Conservation (phyloP, 805 yeast genomes). For the Nadsonia fulvescens region DNA sequence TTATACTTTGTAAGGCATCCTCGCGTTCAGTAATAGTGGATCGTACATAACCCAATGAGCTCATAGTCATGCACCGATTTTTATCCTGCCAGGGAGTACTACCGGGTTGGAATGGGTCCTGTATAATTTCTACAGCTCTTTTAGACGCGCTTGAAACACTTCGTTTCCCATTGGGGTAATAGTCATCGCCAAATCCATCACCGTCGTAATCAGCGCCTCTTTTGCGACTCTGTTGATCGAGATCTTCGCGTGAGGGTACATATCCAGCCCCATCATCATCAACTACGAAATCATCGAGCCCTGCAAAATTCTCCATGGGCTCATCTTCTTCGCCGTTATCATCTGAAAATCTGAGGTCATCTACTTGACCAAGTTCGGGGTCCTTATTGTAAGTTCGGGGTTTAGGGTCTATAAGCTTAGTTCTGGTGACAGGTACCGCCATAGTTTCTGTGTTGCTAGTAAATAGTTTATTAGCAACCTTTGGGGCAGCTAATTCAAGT, state of each 20-base stretch:
- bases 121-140: slow-evolving; percentile 1
- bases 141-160: slow-evolving; percentile 1
- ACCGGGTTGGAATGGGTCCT: slow-evolving; percentile 63
- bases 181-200: slow-evolving; percentile 5
- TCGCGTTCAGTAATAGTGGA: slow-evolving; percentile 47
- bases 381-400: slow-evolving; percentile 9
- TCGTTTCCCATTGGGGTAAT: not conserved
- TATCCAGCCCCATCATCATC: slow-evolving; percentile 48
- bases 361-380: slow-evolving; percentile 16
- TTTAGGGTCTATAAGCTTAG: slow-evolving; percentile 1
- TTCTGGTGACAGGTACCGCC: not conserved
- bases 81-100: slow-evolving; percentile 64
- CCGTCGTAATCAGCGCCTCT: slow-evolving; percentile 4
- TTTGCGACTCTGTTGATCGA: not conserved
- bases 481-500: not conserved
- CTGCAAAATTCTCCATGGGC: slow-evolving; percentile 21
- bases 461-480: slow-evolving; percentile 1
- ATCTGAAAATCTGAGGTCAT: slow-evolving; percentile 15
- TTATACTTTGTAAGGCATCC: slow-evolving; percentile 44
- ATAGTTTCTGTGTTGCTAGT: slow-evolving; percentile 1
- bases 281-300: slow-evolving; percentile 36
- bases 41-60: slow-evolving; percentile 67
- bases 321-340: slow-evolving; percentile 10
- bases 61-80: slow-evolving; percentile 66
- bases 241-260: slow-evolving; percentile 7